Conservation (phyloP, 768 basidiomycete genomes). For the Leccinum uliginosum region DNA sequence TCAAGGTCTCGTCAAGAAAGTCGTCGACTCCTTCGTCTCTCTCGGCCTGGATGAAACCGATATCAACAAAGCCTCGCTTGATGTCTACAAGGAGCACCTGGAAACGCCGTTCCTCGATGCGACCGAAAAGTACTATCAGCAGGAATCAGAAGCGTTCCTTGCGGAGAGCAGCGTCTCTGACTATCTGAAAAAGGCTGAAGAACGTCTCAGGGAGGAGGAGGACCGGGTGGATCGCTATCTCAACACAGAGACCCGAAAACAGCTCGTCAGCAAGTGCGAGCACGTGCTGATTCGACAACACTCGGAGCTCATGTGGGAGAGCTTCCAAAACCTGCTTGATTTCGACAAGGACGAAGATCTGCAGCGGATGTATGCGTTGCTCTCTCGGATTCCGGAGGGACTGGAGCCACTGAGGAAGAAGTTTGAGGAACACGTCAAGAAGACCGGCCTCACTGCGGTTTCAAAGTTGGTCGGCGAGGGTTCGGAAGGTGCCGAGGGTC, state of each 20-base stretch:
- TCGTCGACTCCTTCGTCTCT: constrained; percentile 92
- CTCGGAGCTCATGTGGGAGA: constrained; percentile 82
- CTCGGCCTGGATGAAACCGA: constrained; percentile 91
- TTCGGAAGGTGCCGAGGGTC: constrained; percentile 46
- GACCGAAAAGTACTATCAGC: constrained; percentile 88
- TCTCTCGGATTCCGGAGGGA: constrained; percentile 86
- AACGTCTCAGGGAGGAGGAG: constrained; percentile 89
- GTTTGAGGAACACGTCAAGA: constrained; percentile 96
- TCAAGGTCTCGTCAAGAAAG: constrained; percentile 88
- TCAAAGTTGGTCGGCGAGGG: constrained; percentile 62
- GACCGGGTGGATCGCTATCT: constrained; percentile 93
- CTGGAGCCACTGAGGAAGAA: constrained; percentile 86
- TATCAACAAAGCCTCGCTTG: constrained; percentile 87
- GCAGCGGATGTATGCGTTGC: constrained; percentile 90
- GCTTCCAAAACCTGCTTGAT: constrained; percentile 85
- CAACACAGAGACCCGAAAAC: constrained; percentile 82
- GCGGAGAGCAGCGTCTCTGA: constrained; percentile 87
- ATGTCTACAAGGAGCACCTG: constrained; percentile 90
- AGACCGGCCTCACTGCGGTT: constrained; percentile 78
- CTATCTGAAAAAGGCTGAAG: constrained; percentile 93
- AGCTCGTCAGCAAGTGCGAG: constrained; percentile 80
- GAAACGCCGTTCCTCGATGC: constrained; percentile 84
- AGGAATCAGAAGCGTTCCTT: constrained; percentile 88
- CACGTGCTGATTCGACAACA: constrained; percentile 88
- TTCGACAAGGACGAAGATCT: constrained; percentile 94